Evolutionary conservation across 1,284 basidiomycete genomes (phyloP), one percentile per base, ranked within the genome.

Genomic region (Apiotrichum porosum): DNA sequence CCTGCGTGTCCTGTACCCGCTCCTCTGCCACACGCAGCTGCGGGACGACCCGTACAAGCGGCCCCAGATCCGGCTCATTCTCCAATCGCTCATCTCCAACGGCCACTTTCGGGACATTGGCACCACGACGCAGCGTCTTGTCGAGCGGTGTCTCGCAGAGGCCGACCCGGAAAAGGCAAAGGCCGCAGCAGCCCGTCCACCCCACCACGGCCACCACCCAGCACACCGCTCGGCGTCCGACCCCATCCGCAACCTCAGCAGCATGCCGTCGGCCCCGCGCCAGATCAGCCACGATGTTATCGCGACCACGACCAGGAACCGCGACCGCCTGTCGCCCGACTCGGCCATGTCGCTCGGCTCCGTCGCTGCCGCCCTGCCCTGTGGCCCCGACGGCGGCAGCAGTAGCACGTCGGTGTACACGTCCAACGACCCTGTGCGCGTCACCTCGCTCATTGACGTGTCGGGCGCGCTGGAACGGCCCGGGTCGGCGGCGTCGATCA

Each of bases 1-100:
- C 66, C 83, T 98, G 17, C 86, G 94, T 14, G 95, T 99, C 2
- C 78, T 99, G 5, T 90, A 97, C 65, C 94, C 94, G 0, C 82
- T 99, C 4, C 79, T 98, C 22, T 92, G 88, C 15, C 90, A 90
- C 68, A 98, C 95, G 0, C 95, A 98, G 71, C 79, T 99, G 6
- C 83, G 84, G 28, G 77, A 77, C 47, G 78, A 82, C 53, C 84
- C 89, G 0, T 97, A 98, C 78, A 99, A 99, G 70, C 85, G 92
- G 5, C 79, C 84, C 0, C 87, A 95, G 68, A 88, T 98, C 56
- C 83, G 88, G 12, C 80, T 83, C 36, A 79, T 88, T 6, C 80
- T 98, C n/a, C 82, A 89, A 57, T 85, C 82, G 0, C 78, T 97
- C 21, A 78, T 86, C 33, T 78, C 82, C 42, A 80, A 91, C 59